Base-by-base conservation (phyloP, 108 stramenopile genomes). In the Cyclotella distinguenda region DNA sequence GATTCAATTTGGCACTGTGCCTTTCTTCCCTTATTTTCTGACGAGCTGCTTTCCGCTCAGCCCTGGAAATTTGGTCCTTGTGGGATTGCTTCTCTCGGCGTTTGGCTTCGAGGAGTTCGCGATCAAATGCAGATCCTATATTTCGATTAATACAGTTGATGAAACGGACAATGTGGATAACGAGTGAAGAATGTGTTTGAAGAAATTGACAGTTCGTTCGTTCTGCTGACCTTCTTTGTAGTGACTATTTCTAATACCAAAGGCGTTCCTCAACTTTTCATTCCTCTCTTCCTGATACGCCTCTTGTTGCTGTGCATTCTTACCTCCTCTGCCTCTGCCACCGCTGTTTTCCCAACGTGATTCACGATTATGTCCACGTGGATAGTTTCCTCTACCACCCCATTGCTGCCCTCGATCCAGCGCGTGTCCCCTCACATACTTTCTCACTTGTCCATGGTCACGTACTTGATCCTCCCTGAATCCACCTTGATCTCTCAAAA, bases 81-180 rank as follows among this genome's bases (percentile, higher is more conserved):
- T 66, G 81, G 33, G 68, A 35, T 43, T 74, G 49, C 58, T 75
- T 80, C 47, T 83, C 79, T 48, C 70, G 63, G 21, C 73, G 76
- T 50, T 86, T 85, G 52, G 84, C 42, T 22, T 84, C 73, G 43
- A 89, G 88, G 10, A 86, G 45, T 54, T 94, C 89, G 4, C 82
- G 72, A 59, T 94, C 86, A 76, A 94, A 94, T 28, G 93, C 93
- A 49, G 58, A 68, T 8, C 93, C 63, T 64, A 45, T 15, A 25
- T 40, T 15, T 21, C 16, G 60, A 45, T 10, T 6, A 47, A n/a
- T 32, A 48, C 47, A 52, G 22, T 28, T 22, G 12, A 7, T 15
- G 13, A 6, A 22, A 8, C 26, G 12, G 4, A 25, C 6, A 52
- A 22, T 2, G 13, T 21, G 11, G 25, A 21, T 22, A 33, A 23